Evolutionary conservation across 768 basidiomycete species (phyloP), one percentile per base, ranked within the genome.

Genomic region (Leccinellum albellum): DNA sequence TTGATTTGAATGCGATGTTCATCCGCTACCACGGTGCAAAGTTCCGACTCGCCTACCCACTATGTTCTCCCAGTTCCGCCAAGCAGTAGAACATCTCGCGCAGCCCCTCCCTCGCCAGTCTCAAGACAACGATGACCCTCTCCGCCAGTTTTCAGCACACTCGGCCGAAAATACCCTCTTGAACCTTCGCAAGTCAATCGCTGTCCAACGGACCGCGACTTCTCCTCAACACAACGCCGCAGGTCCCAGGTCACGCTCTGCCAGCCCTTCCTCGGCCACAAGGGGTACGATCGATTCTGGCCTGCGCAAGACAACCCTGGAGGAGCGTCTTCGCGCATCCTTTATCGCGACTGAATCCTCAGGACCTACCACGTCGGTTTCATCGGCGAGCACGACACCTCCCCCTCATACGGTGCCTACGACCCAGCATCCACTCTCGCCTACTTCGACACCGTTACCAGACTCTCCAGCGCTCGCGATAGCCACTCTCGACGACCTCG

Each of bases 51-150:
- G 10, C 10, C 31, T 3, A 31, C 31, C 9, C 12, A 4, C 47
- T 57, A 91, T 92, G 90, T 91, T 91, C 70, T 86, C 81, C 48
- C 84, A 86, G 65, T 82, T 89, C 67, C 80, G 82, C 37, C 84
- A 86, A 56, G 87, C 85, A 58, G 86, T 92, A 17, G 90, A 91
- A 68, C 82, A 75, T 51, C 73, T 90, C 33, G 83, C 85, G 20
- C 80, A 82, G 48, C 77, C 75, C 50, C 64, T 53, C 52, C 75
- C 77, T 10, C 75, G 77, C 35, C 74, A 72, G 33, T 49, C 53
- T 69, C 76, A 76, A 54, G 74, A 74, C 59, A 50, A 61, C 53
- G 66, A 64, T 24, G 74, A 76, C 47, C 32, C 63, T 54, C 59
- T 63, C 14, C 54, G 58, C 51, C 64, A 76, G 33, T 77, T 82